Percentiles rank a stretch among this genome's conserved stretches.
Conservation (phyloP, 768 basidiomycete species). For the Tulasnella sp. region DNA sequence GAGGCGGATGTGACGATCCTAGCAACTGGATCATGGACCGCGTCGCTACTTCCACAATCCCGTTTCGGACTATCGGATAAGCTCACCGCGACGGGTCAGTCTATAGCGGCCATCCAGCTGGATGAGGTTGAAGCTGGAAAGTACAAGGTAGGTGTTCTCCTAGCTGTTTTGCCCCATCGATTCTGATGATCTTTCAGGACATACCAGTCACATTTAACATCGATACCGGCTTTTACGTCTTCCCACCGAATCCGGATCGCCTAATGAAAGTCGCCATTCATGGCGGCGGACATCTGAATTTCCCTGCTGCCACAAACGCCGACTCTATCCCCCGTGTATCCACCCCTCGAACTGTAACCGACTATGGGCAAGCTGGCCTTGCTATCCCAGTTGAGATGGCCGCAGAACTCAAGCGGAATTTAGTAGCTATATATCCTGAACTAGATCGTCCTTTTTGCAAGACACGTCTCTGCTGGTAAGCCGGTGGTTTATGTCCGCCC, state of each 20-base stretch:
- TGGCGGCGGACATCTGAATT: slow-evolving; percentile 50
- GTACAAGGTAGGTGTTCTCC: slow-evolving; percentile 34
- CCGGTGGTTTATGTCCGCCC: slow-evolving; percentile 9
- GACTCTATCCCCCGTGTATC: slow-evolving; percentile 38
- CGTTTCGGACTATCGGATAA: slow-evolving; percentile 33
- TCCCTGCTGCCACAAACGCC: not conserved
- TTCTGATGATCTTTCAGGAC: slow-evolving; percentile 18
- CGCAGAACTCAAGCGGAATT: slow-evolving; percentile 38
- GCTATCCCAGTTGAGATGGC: slow-evolving; percentile 55
- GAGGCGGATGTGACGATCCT: slow-evolving; percentile 53
- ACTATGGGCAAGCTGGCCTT: slow-evolving; percentile 46
- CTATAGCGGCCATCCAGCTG: slow-evolving; percentile 68
- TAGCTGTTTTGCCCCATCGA: not conserved
- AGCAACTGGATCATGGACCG: slow-evolving; percentile 78
- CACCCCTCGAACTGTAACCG: slow-evolving; percentile 61
- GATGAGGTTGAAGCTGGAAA: slow-evolving; percentile 49
- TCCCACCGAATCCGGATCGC: slow-evolving; percentile 63
- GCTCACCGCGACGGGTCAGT: slow-evolving; percentile 77
- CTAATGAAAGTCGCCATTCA: slow-evolving; percentile 76
- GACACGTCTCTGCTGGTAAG: slow-evolving; percentile 84
- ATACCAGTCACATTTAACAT: slow-evolving; percentile 69
- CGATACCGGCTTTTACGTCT: slow-evolving; percentile 64
- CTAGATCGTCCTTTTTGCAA: slow-evolving; percentile 58
- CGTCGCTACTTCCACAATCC: slow-evolving; percentile 58
- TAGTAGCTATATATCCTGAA: slow-evolving; percentile 60